A percentile compares a stretch with the other conserved stretches of the same genome.
phyloP scores from a whole-genome alignment of 2,329 filamentous ascomycete genomes.

The Ascochyta pisi region DNA sequence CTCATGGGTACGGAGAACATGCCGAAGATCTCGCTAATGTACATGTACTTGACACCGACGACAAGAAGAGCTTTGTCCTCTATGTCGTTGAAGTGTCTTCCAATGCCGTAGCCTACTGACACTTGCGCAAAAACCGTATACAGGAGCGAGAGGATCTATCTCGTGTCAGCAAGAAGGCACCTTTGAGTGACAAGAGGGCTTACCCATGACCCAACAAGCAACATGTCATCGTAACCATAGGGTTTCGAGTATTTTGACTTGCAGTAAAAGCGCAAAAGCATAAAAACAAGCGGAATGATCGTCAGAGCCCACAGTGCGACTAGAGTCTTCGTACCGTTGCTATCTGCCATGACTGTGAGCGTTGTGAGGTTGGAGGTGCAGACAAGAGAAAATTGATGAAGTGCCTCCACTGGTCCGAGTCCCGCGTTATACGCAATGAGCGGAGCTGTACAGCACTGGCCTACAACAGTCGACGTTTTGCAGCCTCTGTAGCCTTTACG shows the following conservation, averaged over 20 bases:
- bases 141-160: conserved; percentile 10
- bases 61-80: neutral
- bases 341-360: conserved; percentile 7
- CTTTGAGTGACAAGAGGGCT: no score
- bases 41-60: conserved; percentile 16
- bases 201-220: conserved; percentile 18
- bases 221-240: conserved; percentile 13
- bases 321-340: conserved; percentile 41
- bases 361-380: no score
- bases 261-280: conserved; percentile 19
- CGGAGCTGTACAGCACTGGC: no score
- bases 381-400: no score
- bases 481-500: no score
- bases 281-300: conserved; percentile 13
- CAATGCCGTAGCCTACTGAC: conserved; percentile 20
- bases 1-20: conserved; percentile 18
- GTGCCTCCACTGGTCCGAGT: no score
- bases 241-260: conserved; percentile 6
- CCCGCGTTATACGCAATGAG: no score
- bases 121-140: conserved; percentile 14
- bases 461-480: no score
- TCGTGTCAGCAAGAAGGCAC: no score
- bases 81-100: conserved; percentile 15
- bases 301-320: conserved; percentile 22
- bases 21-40: conserved; percentile 20